Evolutionary conservation across 2,329 filamentous ascomycete species (phyloP).

Genomic region (Chaetomium sp.): DNA sequence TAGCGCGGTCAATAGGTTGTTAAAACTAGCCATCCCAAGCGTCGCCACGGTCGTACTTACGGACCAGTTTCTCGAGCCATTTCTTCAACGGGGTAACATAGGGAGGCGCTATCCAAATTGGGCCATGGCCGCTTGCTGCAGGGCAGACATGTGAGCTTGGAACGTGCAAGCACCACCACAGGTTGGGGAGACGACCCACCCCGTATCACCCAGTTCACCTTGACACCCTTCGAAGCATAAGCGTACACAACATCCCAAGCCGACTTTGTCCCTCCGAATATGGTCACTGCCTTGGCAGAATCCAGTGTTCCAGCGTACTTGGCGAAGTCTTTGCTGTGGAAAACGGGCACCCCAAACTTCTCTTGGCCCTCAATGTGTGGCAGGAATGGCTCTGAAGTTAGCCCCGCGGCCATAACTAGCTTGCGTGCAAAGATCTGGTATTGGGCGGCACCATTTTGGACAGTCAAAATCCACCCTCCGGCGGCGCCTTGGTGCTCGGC

Average conservation of each 20-base stretch:
- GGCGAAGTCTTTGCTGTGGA: constrained; percentile 53
- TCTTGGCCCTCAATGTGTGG: constrained; percentile 52
- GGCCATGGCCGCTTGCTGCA: constrained; percentile 54
- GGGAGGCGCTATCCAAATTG: constrained; percentile 59
- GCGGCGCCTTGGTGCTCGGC: constrained; percentile 45
- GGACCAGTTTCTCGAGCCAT: constrained; percentile 68
- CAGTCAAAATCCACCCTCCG: constrained; percentile 48
- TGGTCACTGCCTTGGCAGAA: constrained; percentile 49
- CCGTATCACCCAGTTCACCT: constrained; percentile 64
- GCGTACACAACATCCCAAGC: constrained; percentile 67
- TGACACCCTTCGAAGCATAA: constrained; percentile 56
- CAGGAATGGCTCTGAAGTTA: constrained; percentile 54
- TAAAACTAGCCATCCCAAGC: not conserved
- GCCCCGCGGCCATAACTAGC: constrained; percentile 58
- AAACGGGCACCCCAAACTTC: constrained; percentile 49
- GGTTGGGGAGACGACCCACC: constrained; percentile 37
- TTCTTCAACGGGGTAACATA: constrained; percentile 69
- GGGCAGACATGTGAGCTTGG: not conserved
- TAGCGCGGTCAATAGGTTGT: constrained; percentile 19
- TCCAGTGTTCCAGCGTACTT: constrained; percentile 46
- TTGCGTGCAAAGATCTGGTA: constrained; percentile 46
- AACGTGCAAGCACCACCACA: not conserved
- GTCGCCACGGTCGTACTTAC: constrained; percentile 37
- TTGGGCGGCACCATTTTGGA: constrained; percentile 28
- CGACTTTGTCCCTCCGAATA: constrained; percentile 66